Evolutionary conservation across 108 stramenopile genomes (phyloP).

Genomic region (Chaetoceros tenuissimus): DNA sequence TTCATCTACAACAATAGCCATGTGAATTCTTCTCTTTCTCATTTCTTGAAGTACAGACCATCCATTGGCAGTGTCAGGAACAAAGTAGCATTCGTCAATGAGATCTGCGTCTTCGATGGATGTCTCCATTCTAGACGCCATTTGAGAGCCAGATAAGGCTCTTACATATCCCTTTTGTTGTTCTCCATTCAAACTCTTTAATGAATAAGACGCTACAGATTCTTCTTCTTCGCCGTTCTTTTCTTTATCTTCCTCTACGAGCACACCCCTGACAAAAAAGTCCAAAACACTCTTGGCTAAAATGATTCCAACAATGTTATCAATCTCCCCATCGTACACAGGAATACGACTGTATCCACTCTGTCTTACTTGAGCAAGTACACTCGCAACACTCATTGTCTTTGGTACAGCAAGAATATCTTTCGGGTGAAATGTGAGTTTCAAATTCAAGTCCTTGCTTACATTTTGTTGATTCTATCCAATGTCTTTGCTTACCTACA

Average conservation of each 20-base stretch:
- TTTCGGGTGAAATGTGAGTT: neutral
- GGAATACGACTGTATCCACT: conserved; percentile 91
- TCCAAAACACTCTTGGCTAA: conserved; percentile 92
- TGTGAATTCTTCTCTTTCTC: conserved; percentile 87
- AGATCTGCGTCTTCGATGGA: conserved; percentile 74
- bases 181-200: conserved; percentile 26
- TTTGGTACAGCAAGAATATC: conserved; percentile 86
- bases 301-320: conserved; percentile 94
- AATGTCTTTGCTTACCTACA: conserved; percentile 19
- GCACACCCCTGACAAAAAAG: conserved; percentile 84
- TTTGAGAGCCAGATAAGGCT: conserved; percentile 62
- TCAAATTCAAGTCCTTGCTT: neutral
- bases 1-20: conserved; percentile 98
- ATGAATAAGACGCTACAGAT: conserved; percentile 30
- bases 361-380: conserved; percentile 74
- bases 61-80: conserved; percentile 93
- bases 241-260: conserved; percentile 59
- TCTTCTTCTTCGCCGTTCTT: conserved; percentile 10
- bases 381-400: conserved; percentile 75
- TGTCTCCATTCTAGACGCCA: conserved; percentile 74
- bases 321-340: conserved; percentile 95
- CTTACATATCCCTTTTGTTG: conserved; percentile 53
- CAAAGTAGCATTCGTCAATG: conserved; percentile 93
- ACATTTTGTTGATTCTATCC: neutral
- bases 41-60: conserved; percentile 97